phyloP scores from a whole-genome alignment of 192 early-diverging fungal genomes.

The Podochytrium sp. region DNA sequence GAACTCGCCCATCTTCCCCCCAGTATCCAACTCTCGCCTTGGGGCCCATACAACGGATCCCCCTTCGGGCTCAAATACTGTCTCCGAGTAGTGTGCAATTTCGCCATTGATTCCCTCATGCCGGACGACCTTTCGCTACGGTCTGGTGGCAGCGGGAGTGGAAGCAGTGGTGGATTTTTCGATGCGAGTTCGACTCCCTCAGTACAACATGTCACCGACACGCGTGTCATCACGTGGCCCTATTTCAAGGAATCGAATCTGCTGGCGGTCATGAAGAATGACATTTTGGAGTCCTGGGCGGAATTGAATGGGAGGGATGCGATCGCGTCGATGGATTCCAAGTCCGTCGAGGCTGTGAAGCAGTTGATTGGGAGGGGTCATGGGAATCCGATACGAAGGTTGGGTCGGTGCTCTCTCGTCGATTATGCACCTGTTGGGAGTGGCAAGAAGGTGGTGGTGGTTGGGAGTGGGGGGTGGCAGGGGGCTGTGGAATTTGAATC shows the following conservation, averaged over 20 bases:
- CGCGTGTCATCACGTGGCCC: constrained; percentile 12
- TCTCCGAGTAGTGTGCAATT: background rate
- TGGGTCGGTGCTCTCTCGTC: background rate
- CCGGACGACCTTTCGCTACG: background rate
- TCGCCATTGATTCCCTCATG: background rate
- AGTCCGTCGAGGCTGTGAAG: background rate
- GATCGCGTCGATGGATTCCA: too few relatives aligned
- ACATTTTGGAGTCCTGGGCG: constrained; percentile 5
- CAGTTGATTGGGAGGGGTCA: background rate
- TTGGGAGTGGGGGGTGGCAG: constrained; percentile 4
- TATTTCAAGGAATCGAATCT: constrained; percentile 16
- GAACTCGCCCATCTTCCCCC: background rate
- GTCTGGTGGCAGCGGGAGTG: too few relatives aligned
- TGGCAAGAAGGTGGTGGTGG: background rate
- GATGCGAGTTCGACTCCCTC: background rate
- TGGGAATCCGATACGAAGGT: background rate
- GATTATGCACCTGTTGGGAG: background rate
- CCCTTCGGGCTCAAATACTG: constrained; percentile 15
- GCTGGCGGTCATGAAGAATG: constrained; percentile 13
- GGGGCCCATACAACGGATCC: background rate
- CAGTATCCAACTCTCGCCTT: background rate
- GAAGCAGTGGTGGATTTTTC: background rate
- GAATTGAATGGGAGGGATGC: background rate
- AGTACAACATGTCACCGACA: background rate
- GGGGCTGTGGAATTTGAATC: constrained; percentile 19